phyloP scores from a whole-genome alignment of 148 eudicot species.

The Chenopodium suecicum region DNA sequence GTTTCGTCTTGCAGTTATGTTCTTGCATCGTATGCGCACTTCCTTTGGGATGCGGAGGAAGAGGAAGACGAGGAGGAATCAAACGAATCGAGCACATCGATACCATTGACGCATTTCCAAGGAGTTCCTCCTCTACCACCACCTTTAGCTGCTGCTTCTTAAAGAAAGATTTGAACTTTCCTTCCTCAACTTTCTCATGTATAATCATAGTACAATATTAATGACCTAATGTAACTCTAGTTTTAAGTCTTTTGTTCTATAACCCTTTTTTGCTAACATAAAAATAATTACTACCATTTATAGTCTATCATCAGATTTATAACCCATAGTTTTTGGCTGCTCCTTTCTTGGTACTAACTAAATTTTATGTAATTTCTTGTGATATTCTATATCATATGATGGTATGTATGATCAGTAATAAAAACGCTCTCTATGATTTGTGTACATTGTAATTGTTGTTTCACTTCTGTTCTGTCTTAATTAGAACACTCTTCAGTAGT shows the following conservation, averaged over 20 bases:
- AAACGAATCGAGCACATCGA: conserved; percentile 15
- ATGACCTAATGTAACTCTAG: conserved; percentile 5
- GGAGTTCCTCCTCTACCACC: conserved; percentile 32
- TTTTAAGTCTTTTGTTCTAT: neutral
- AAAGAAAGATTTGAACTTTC: conserved; percentile 16
- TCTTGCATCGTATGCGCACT: conserved; percentile 72
- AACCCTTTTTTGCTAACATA: conserved; percentile 18
- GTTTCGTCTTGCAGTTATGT: conserved; percentile 51
- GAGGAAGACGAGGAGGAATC: conserved; percentile 42
- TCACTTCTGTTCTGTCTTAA: neutral
- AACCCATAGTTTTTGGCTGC: conserved; percentile 15
- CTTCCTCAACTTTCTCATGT: conserved; percentile 4
- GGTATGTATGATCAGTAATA: neutral
- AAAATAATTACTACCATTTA: neutral
- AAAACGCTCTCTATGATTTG: neutral
- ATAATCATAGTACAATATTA: conserved; percentile 8
- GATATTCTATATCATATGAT: neutral
- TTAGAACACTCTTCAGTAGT: too few relatives aligned
- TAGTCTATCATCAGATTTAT: neutral
- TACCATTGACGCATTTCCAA: conserved; percentile 28
- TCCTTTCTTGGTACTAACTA: conserved; percentile 10
- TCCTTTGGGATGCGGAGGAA: conserved; percentile 80
- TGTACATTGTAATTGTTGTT: too few relatives aligned
- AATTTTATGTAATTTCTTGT: conserved; percentile 9
- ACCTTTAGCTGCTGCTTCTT: conserved; percentile 53